These are phyloP conservation scores for Phytophthora palmivora DNA, from an alignment of 352 stramenopile genomes.

Conservation along the genomic window DNA sequence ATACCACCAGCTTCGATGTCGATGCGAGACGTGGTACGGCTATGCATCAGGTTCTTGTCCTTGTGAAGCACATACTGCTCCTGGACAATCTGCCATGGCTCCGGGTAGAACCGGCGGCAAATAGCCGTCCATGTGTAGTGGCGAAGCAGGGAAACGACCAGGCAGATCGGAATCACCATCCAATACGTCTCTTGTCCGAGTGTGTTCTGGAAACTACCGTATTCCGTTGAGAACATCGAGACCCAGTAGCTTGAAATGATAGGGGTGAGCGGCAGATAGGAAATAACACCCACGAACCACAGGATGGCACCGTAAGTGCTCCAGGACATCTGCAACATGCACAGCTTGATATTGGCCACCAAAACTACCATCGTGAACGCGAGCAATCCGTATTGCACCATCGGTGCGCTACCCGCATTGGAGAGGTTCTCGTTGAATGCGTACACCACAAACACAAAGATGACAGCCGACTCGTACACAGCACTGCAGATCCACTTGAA, in stretches of 20 bases:
- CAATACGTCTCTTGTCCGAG: constrained; percentile 69
- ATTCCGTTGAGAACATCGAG: constrained; percentile 68
- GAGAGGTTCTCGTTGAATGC: constrained; percentile 75
- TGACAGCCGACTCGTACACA: constrained; percentile 72
- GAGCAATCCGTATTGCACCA: constrained; percentile 92
- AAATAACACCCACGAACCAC: constrained; percentile 71
- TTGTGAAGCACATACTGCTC: constrained; percentile 68
- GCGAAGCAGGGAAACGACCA: constrained; percentile 62
- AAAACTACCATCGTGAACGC: constrained; percentile 95
- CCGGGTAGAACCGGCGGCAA: constrained; percentile 76
- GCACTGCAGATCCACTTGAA: constrained; percentile 89
- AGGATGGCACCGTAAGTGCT: constrained; percentile 48
- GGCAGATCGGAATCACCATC: constrained; percentile 70
- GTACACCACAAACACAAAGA: constrained; percentile 75
- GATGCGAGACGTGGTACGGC: constrained; percentile 38
- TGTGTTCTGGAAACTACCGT: constrained; percentile 80
- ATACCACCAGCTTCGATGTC: constrained; percentile 66
- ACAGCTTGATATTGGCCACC: constrained; percentile 93
- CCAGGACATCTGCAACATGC: constrained; percentile 85
- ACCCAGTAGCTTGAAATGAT: constrained; percentile 74
- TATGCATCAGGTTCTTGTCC: constrained; percentile 37
- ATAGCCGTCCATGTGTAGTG: constrained; percentile 79
- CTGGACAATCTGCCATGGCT: constrained; percentile 85
- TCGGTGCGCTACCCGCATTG: constrained; percentile 87
- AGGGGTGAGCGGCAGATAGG: constrained; percentile 70